Evolutionary conservation across 768 basidiomycete species (phyloP).

Genomic region (Sporobolomyces roseus): DNA sequence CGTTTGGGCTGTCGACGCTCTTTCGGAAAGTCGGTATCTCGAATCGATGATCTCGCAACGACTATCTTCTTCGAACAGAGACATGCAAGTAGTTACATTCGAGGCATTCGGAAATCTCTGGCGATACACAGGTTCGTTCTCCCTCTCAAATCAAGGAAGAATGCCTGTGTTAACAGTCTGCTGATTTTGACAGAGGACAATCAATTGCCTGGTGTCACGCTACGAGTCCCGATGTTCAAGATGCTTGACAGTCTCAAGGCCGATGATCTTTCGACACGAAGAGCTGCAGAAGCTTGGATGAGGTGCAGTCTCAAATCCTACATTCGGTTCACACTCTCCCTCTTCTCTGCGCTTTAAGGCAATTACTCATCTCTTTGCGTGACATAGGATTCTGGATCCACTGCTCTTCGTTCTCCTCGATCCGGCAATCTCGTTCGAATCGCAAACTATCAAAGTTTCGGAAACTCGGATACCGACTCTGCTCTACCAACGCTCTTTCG

Average conservation of each 20-base stretch:
- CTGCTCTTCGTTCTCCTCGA: conserved; percentile 73
- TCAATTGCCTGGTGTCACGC: conserved; percentile 70
- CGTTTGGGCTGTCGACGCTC: conserved; percentile 71
- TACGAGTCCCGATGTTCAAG: conserved; percentile 81
- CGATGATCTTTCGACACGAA: conserved; percentile 67
- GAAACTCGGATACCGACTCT: conserved; percentile 67
- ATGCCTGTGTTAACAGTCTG: no score
- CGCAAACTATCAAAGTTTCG: conserved; percentile 57
- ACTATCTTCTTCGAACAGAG: conserved; percentile 59
- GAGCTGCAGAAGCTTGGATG: conserved; percentile 95
- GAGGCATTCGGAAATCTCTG: conserved; percentile 90
- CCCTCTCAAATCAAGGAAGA: no score
- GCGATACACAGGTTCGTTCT: conserved; percentile 69
- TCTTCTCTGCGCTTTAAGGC: conserved; percentile 33
- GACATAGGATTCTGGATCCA: conserved; percentile 66
- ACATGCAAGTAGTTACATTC: conserved; percentile 59
- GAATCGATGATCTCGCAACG: conserved; percentile 74
- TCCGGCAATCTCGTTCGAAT: conserved; percentile 60
- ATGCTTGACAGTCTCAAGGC: conserved; percentile 77
- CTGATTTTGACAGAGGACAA: conserved; percentile 63
- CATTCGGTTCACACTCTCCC: no score
- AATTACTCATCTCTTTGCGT: no score
- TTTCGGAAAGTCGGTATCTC: conserved; percentile 56
- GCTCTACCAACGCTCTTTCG: conserved; percentile 68
- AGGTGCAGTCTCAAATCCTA: conserved; percentile 87